Percentiles rank a stretch among this genome's conserved stretches.
Evolutionary conservation across 257 asterid genomes (phyloP).

Genomic region (Capsicum chinense): DNA sequence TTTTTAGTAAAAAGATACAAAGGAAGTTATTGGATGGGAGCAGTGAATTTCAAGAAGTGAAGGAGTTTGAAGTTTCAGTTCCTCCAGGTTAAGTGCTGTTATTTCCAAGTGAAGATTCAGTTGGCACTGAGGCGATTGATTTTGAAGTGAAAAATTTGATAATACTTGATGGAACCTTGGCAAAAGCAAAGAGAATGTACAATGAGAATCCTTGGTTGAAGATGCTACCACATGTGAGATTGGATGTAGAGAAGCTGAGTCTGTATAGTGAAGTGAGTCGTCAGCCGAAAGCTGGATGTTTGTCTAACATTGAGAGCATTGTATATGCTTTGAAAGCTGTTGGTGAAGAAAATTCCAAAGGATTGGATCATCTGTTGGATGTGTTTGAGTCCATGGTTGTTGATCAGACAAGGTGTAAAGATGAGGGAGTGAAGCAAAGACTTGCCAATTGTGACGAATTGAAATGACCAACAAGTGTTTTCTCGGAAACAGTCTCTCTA

Average conservation of each 20-base stretch:
- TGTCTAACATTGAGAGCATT: constrained; percentile 94
- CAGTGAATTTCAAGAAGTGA: constrained; percentile 42
- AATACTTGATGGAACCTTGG: constrained; percentile 92
- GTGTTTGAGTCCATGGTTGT: constrained; percentile 88
- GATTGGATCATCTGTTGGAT: constrained; percentile 69
- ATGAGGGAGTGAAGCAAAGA: constrained; percentile 57
- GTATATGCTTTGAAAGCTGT: constrained; percentile 80
- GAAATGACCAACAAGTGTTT: not conserved
- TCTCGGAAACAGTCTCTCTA: no score
- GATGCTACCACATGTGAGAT: constrained; percentile 71
- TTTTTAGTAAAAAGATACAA: constrained; percentile 59
- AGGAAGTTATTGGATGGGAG: constrained; percentile 41
- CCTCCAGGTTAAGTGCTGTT: constrained; percentile 74
- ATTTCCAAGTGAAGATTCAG: constrained; percentile 72
- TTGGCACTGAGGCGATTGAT: constrained; percentile 46
- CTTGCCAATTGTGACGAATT: constrained; percentile 26
- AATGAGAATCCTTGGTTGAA: constrained; percentile 90
- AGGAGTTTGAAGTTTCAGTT: constrained; percentile 62
- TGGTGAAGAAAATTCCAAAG: constrained; percentile 58
- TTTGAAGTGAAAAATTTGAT: constrained; percentile 75
- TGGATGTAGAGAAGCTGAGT: constrained; percentile 62
- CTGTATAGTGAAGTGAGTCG: constrained; percentile 86
- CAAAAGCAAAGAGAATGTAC: constrained; percentile 91
- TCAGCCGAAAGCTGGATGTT: constrained; percentile 79
- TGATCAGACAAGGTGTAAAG: constrained; percentile 76